Evolutionary conservation across 2,329 filamentous ascomycete genomes (phyloP), one percentile per base, ranked within the genome.

Genomic region (Diatrype stigma): DNA sequence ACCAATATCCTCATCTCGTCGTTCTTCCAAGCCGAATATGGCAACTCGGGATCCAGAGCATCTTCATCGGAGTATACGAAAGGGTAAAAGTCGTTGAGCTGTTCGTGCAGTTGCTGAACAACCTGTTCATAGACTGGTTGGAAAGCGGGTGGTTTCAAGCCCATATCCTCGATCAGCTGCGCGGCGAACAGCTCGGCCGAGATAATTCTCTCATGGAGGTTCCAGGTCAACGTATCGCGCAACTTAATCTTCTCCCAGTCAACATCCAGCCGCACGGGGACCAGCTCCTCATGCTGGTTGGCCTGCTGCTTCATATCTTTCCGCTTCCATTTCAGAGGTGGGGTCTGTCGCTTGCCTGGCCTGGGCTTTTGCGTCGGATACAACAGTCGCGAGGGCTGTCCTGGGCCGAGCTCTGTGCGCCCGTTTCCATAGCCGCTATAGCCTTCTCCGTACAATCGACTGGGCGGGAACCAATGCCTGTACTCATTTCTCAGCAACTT

Each of bases 221-320:
- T 99, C 92, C 93, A 99, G 3, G 94, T 97, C 60, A 99, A 96
- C 1, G 94, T 97, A 70, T 99, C 94, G 67, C 94, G 88, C 54
- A 99, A 78, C 71, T 94, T 94, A 61, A 97, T 83, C 73, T 96
- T 96, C 59, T 97, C 93, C 80, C 89, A 89, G 64, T 99, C 94
- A 46, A 97, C 89, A 62, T 99, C 94, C 49, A 99, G 73, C 45
- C 94, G 84, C 58, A 99, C 81, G 2, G 94, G 94, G 1, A 97
- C 89, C 49, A 99, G 75, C 65, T 96, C 90, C 68, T 99, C 94
- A 48, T 90, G 79, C 65, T 93, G 88, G 60, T 97, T 93, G 22
- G 90, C 90, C 73, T 97, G 94, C 59, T 85, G 82, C 56, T 84
- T 81, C 74, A 92, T 81, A 58, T 96, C 90, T 67, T 90, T 90